Evolutionary conservation across 2,329 filamentous ascomycete genomes (phyloP).

Genomic region (Claviceps fusiformis): DNA sequence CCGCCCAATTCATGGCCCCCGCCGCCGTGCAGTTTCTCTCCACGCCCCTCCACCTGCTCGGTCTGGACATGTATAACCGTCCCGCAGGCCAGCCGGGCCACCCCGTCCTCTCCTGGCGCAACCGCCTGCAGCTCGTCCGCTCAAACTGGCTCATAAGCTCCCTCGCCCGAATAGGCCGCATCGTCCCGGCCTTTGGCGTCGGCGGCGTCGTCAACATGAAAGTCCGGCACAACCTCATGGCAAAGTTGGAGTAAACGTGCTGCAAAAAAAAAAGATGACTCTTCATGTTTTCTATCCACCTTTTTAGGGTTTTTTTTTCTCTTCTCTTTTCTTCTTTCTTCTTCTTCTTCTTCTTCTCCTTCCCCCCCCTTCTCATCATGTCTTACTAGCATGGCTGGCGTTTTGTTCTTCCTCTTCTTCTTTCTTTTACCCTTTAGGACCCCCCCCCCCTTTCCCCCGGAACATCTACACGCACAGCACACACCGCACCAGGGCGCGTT

Average conservation of each 20-base stretch:
- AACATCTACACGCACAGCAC: too few species aligned
- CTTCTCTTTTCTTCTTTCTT: too few species aligned
- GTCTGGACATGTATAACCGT: conserved; percentile 76
- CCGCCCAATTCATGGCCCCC: conserved; percentile 70
- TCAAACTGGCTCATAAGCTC: conserved; percentile 65
- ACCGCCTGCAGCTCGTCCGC: conserved; percentile 55
- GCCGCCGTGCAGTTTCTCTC: conserved; percentile 66
- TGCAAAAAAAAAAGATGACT: too few species aligned
- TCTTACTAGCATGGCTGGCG: too few species aligned
- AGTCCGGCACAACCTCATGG: conserved; percentile 55
- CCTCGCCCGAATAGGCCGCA: conserved; percentile 65
- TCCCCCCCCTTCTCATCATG: too few species aligned
- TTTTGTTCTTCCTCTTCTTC: too few species aligned
- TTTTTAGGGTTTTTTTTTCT: too few species aligned
- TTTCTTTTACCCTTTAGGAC: too few species aligned
- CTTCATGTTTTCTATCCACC: too few species aligned
- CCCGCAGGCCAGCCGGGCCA: conserved; percentile 18
- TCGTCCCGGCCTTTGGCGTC: conserved; percentile 78
- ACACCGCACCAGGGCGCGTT: too few species aligned
- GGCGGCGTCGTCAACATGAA: conserved; percentile 76
- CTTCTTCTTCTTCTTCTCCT: too few species aligned
- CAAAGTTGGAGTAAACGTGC: conserved; percentile 35
- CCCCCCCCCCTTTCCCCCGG: too few species aligned
- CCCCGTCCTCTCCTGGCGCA: conserved; percentile 28
- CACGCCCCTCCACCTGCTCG: conserved; percentile 74